These are phyloP conservation scores for Gymnopus androsaceus DNA, from an alignment of 1,284 basidiomycete species.

Conservation along the genomic window DNA sequence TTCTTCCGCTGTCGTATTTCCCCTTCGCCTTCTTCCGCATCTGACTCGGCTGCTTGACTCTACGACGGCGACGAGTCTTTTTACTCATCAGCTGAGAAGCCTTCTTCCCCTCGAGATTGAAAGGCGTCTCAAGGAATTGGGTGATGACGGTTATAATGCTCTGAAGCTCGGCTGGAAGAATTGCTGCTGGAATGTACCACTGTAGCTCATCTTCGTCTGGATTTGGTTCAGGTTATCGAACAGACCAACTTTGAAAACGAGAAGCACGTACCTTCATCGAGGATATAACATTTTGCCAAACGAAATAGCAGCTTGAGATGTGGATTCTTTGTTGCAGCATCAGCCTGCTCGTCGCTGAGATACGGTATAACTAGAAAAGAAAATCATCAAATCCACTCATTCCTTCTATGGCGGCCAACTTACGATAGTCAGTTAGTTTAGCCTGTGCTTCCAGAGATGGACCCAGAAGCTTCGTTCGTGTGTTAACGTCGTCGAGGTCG, in stretches of 20 bases:
- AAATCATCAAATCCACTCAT: neutral
- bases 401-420: slow-evolving; percentile 31
- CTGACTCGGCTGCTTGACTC: slow-evolving; percentile 48
- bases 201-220: slow-evolving; percentile 70
- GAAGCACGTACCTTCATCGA: slow-evolving; percentile 55
- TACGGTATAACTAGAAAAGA: slow-evolving; percentile 68
- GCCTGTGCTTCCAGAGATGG: slow-evolving; percentile 72
- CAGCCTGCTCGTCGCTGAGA: slow-evolving; percentile 67
- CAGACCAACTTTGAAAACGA: neutral
- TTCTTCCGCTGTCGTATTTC: slow-evolving; percentile 4
- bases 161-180: slow-evolving; percentile 65
- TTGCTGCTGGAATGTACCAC: slow-evolving; percentile 77
- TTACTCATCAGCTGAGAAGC: slow-evolving; percentile 66
- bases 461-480: slow-evolving; percentile 35
- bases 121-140: slow-evolving; percentile 73
- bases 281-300: slow-evolving; percentile 63
- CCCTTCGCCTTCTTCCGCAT: slow-evolving; percentile 46
- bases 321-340: slow-evolving; percentile 76
- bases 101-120: slow-evolving; percentile 76
- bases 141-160: slow-evolving; percentile 70
- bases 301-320: slow-evolving; percentile 83
- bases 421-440: slow-evolving; percentile 79
- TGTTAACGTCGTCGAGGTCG: slow-evolving; percentile 50
- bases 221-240: neutral
- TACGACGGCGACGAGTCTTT: slow-evolving; percentile 55